Percentiles rank a stretch among this genome's conserved stretches.
These are phyloP conservation scores for Chlorociboria aeruginascens DNA, from an alignment of 495 filamentous ascomycete genomes.

Conservation along the genomic window DNA sequence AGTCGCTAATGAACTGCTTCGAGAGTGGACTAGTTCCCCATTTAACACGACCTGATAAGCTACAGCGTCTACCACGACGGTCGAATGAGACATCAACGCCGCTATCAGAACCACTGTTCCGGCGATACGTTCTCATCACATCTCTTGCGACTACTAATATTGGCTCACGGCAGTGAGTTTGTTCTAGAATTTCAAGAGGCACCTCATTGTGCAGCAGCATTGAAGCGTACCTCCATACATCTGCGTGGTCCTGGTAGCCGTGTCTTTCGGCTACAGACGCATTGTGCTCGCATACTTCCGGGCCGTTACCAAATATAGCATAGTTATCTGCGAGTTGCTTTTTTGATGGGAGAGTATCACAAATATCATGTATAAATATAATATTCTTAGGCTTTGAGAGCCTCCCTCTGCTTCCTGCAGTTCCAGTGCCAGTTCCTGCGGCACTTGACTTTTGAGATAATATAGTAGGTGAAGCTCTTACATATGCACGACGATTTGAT, in stretches of 20 bases:
- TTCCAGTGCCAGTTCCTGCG: constrained; percentile 33
- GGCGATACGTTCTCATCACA: constrained; percentile 14
- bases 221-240: constrained; percentile 73
- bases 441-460: constrained; percentile 37
- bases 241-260: constrained; percentile 61
- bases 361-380: constrained; percentile 60
- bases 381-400: constrained; percentile 36
- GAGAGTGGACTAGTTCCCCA: constrained; percentile 82
- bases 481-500: constrained; percentile 5
- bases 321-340: constrained; percentile 65
- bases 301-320: constrained; percentile 68
- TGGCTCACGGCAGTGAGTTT: constrained; percentile 34
- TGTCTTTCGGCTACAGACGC: constrained; percentile 61
- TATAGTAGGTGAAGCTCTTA: constrained; percentile 14
- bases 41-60: constrained; percentile 52
- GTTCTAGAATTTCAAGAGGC: constrained; percentile 50
- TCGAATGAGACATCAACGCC: constrained; percentile 26
- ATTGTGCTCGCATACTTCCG: constrained; percentile 73
- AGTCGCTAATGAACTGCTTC: constrained; percentile 55
- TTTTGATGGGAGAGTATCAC: constrained; percentile 62
- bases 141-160: constrained; percentile 51
- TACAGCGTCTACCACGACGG: constrained; percentile 3
- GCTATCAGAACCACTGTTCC: constrained; percentile 37
- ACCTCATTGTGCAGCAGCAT: constrained; percentile 67
- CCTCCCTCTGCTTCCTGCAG: constrained; percentile 31